Percentiles rank a stretch among this genome's conserved stretches.
These are phyloP conservation scores for Phyllosticta capitalensis DNA, from an alignment of 2,329 filamentous ascomycete species.

Conservation along the genomic window DNA sequence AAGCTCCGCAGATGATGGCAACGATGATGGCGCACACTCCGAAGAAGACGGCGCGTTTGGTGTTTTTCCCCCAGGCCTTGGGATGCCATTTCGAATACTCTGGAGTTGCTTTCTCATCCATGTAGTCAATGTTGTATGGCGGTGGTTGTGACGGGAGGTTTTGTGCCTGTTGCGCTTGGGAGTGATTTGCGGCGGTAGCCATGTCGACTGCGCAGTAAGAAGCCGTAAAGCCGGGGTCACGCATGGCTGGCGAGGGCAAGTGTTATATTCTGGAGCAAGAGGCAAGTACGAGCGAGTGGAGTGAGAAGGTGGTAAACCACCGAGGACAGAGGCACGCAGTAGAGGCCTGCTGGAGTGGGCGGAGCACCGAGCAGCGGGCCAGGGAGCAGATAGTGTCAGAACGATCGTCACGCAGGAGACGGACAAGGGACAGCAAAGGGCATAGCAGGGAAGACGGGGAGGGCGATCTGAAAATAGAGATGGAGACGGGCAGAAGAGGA, in stretches of 20 bases:
- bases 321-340: neutral
- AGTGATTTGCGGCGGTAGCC: neutral
- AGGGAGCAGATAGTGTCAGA: neutral
- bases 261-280: neutral
- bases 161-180: neutral
- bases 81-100: conserved; percentile 7
- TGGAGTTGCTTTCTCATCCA: neutral
- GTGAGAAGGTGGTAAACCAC: neutral
- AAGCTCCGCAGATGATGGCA: conserved; percentile 45
- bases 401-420: neutral
- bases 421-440: neutral
- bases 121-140: neutral
- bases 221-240: neutral
- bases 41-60: conserved; percentile 41
- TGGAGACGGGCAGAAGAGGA: neutral
- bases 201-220: neutral
- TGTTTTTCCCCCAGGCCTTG: conserved; percentile 28
- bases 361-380: neutral
- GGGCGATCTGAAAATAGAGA: neutral
- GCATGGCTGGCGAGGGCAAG: neutral
- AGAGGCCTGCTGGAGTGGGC: neutral
- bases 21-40: conserved; percentile 45
- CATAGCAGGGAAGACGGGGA: neutral
- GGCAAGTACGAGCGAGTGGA: neutral
- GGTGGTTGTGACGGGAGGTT: conserved; percentile 15